These are phyloP conservation scores for Penicillium salamii DNA, from an alignment of 495 filamentous ascomycete genomes.

Conservation along the genomic window DNA sequence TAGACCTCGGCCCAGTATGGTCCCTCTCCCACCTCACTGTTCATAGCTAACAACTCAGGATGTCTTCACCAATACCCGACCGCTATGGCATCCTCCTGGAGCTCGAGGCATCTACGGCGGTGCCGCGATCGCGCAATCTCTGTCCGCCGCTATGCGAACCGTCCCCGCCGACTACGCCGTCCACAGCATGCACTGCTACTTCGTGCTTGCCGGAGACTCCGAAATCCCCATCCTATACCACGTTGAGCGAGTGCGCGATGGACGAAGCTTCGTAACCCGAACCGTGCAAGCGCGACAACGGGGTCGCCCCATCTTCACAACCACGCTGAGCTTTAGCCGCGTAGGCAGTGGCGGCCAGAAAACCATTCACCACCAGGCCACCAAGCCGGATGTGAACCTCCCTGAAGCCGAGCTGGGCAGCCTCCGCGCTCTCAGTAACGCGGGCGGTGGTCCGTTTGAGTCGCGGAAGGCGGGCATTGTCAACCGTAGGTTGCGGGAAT, in stretches of 20 bases:
- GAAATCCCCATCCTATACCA: constrained; percentile 87
- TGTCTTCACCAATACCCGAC: constrained; percentile 89
- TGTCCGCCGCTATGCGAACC: constrained; percentile 84
- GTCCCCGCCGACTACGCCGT: constrained; percentile 75
- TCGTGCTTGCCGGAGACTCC: constrained; percentile 84
- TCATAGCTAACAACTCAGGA: constrained; percentile 47
- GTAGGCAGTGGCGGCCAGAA: constrained; percentile 63
- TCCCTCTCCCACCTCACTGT: not conserved
- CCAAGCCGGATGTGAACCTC: constrained; percentile 29
- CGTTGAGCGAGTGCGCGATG: constrained; percentile 88
- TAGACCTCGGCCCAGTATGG: constrained; percentile 75
- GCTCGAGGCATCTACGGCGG: constrained; percentile 94
- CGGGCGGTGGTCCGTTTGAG: constrained; percentile 41
- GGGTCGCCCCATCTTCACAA: constrained; percentile 91
- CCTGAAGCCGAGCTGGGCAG: constrained; percentile 23
- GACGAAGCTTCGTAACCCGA: constrained; percentile 87
- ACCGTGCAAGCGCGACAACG: constrained; percentile 91
- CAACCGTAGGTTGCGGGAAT: constrained; percentile 36
- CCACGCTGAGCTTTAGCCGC: constrained; percentile 82
- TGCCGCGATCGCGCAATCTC: constrained; percentile 85
- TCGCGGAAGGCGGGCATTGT: constrained; percentile 38
- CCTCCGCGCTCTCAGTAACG: constrained; percentile 25
- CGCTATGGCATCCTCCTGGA: constrained; percentile 85
- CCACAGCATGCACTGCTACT: constrained; percentile 99
- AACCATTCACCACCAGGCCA: constrained; percentile 46